These are phyloP conservation scores for Vitellaria paradoxa DNA, from an alignment of 179 eudicot genomes.

Conservation along the genomic window DNA sequence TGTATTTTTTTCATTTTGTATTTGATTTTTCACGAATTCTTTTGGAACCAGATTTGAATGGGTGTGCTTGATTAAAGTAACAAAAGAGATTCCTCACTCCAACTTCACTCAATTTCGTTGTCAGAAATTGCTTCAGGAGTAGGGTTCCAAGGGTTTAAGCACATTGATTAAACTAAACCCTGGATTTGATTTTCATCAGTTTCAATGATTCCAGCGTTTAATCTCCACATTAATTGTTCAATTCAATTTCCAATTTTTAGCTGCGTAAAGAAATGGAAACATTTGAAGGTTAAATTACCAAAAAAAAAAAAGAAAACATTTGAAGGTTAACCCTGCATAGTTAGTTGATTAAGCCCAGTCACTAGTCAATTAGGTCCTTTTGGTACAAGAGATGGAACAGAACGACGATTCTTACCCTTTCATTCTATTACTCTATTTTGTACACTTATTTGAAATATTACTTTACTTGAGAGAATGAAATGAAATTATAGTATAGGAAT, in stretches of 20 bases:
- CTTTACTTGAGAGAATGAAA: no score
- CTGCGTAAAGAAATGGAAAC: background rate
- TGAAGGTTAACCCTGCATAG: no score
- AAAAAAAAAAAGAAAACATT: background rate
- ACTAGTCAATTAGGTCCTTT: no score
- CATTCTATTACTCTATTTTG: no score
- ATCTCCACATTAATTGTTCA: background rate
- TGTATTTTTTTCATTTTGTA: background rate
- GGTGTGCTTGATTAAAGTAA: background rate
- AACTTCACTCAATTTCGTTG: background rate
- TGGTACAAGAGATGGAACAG: no score
- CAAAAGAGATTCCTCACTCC: background rate
- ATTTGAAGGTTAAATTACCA: no score
- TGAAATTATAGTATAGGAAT: no score
- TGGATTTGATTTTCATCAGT: background rate
- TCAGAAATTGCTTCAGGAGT: background rate
- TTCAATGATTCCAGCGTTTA: background rate
- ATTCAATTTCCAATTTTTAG: background rate
- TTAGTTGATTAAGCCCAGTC: no score
- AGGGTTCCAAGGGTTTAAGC: background rate
- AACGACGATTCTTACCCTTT: no score
- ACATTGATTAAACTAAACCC: background rate
- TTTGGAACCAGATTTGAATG: background rate
- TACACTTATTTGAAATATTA: no score
- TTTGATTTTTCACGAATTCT: background rate